A percentile compares a stretch with the other conserved stretches of the same genome.
Evolutionary conservation across 2,329 filamentous ascomycete species (phyloP).

Genomic region (Talaromyces sp.): DNA sequence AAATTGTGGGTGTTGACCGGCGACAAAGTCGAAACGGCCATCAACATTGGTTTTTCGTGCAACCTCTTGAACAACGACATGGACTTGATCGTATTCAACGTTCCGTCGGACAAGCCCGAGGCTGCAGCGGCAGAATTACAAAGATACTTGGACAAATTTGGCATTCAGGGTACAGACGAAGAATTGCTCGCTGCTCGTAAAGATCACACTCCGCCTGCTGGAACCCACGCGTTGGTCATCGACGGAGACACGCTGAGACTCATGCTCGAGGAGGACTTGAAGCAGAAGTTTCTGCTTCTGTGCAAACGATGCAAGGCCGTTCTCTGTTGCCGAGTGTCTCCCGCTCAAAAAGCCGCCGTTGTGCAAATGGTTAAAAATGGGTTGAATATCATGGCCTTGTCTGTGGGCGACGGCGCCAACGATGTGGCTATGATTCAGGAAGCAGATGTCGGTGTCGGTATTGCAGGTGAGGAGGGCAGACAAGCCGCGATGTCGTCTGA

Average conservation of each 20-base stretch:
- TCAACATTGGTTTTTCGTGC: constrained; percentile 99
- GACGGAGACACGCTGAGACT: constrained; percentile 90
- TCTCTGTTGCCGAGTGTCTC: constrained; percentile 93
- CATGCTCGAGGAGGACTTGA: constrained; percentile 73
- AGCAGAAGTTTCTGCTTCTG: constrained; percentile 87
- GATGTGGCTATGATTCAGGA: constrained; percentile 98
- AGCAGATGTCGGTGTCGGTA: constrained; percentile 92
- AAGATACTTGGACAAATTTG: constrained; percentile 65
- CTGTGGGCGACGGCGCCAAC: constrained; percentile 89
- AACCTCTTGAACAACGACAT: constrained; percentile 96
- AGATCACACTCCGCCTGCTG: constrained; percentile 77
- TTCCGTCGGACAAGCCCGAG: constrained; percentile 66
- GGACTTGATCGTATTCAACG: constrained; percentile 87
- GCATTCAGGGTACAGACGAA: constrained; percentile 75
- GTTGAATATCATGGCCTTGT: constrained; percentile 91
- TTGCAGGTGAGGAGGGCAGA: constrained; percentile 85
- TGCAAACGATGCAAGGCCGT: constrained; percentile 98
- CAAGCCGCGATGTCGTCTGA: constrained; percentile 96
- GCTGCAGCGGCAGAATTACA: constrained; percentile 68
- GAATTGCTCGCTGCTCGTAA: constrained; percentile 73
- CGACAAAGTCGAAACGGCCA: constrained; percentile 97
- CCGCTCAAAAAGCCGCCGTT: constrained; percentile 94
- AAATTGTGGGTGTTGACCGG: constrained; percentile 98
- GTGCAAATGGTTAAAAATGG: constrained; percentile 93
- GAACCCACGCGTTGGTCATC: constrained; percentile 89